phyloP scores from a whole-genome alignment of 768 basidiomycete species.

The Lentinula detonsa region DNA sequence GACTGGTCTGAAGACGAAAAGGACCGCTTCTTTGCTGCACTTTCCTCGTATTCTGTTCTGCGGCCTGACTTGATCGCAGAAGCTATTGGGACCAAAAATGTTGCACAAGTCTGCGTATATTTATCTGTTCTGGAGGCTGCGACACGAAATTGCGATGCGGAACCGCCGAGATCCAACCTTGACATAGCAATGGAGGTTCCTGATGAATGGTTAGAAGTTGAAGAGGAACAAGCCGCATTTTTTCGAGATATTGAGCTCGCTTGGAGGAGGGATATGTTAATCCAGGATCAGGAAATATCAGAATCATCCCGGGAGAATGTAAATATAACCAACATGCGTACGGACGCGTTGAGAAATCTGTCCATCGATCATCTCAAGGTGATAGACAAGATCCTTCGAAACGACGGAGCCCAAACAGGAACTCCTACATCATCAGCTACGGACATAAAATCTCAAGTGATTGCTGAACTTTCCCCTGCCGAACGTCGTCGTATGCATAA shows the following conservation, averaged over 20 bases:
- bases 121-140: conserved; percentile 39
- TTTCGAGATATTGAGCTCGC: conserved; percentile 12
- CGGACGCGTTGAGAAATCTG: conserved; percentile 13
- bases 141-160: conserved; percentile 5
- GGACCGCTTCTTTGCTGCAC: conserved; percentile 62
- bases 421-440: neutral
- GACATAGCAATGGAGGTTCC: conserved; percentile 29
- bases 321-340: neutral
- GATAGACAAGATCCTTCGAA: conserved; percentile 15
- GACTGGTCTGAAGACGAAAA: conserved; percentile 68
- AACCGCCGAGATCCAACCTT: conserved; percentile 2
- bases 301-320: neutral
- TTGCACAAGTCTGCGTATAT: conserved; percentile 64
- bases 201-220: conserved; percentile 25
- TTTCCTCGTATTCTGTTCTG: conserved; percentile 61
- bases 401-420: neutral
- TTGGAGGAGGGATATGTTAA: neutral
- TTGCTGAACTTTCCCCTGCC: conserved; percentile 33
- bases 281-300: neutral
- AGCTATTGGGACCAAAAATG: conserved; percentile 58
- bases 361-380: conserved; percentile 16
- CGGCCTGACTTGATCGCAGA: conserved; percentile 74
- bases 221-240: conserved; percentile 24
- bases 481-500: conserved; percentile 54
- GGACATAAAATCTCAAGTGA: neutral